Percentiles rank a stretch among this genome's conserved stretches.
These are phyloP conservation scores for Candida pseudoglaebosa DNA, from an alignment of 805 yeast species.

Conservation along the genomic window DNA sequence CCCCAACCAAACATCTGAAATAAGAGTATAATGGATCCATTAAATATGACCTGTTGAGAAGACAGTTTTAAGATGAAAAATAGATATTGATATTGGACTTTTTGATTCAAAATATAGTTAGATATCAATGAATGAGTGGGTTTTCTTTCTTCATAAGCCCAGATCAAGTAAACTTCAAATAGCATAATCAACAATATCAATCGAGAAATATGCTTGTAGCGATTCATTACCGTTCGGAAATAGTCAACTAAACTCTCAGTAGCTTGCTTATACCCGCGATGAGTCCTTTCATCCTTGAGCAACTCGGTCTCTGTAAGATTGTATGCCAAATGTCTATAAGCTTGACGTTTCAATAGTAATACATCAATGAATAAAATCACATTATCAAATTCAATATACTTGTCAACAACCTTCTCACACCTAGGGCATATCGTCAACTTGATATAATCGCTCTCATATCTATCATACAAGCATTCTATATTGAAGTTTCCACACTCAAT, in stretches of 20 bases:
- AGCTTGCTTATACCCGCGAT: neutral
- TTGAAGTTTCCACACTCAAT: slow-evolving; percentile 72
- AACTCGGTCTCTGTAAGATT: slow-evolving; percentile 47
- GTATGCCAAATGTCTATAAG: slow-evolving; percentile 80
- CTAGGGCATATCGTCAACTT: slow-evolving; percentile 69
- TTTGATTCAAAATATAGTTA: slow-evolving; percentile 24
- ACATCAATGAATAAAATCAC: slow-evolving; percentile 82
- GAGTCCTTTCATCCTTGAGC: slow-evolving; percentile 10
- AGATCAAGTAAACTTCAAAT: slow-evolving; percentile 83
- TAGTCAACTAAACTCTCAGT: neutral
- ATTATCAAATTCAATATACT: slow-evolving; percentile 85
- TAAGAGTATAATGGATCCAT: slow-evolving; percentile 27
- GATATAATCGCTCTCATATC: slow-evolving; percentile 74
- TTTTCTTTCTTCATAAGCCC: slow-evolving; percentile 85
- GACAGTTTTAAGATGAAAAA: slow-evolving; percentile 53
- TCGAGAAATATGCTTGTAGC: slow-evolving; percentile 30
- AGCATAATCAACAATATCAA: slow-evolving; percentile 60
- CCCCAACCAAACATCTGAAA: slow-evolving; percentile 20
- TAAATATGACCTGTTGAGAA: slow-evolving; percentile 41
- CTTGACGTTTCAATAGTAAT: slow-evolving; percentile 79
- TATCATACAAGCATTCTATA: slow-evolving; percentile 61
- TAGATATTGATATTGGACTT: slow-evolving; percentile 48
- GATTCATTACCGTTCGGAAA: slow-evolving; percentile 5
- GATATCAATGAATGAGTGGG: slow-evolving; percentile 23
- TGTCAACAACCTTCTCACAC: slow-evolving; percentile 78